Percentiles rank a stretch among this genome's conserved stretches.
These are phyloP conservation scores for Hygrophorus pudorinus DNA, from an alignment of 768 basidiomycete genomes.

Conservation along the genomic window DNA sequence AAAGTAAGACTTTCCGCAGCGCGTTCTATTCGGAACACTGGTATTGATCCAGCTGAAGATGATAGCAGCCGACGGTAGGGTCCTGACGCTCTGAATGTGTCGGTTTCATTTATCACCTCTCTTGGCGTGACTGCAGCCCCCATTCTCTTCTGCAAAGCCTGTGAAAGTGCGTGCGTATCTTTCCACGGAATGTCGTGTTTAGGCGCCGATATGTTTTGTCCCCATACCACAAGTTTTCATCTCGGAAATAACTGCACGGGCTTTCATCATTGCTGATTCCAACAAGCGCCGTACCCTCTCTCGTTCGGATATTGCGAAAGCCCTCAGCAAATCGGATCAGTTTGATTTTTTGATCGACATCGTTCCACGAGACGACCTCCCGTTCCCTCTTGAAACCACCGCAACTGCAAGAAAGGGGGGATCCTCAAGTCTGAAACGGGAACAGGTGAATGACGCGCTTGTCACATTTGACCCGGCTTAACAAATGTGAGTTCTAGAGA, in stretches of 20 bases:
- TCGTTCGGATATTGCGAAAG: slow-evolving; percentile 88
- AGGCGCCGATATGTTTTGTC: background rate
- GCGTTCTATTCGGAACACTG: slow-evolving; percentile 2
- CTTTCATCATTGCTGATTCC: slow-evolving; percentile 91
- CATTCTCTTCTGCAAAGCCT: slow-evolving; percentile 94
- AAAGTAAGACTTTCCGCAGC: slow-evolving; percentile 47
- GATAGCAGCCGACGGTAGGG: slow-evolving; percentile 91
- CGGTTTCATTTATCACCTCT: no score
- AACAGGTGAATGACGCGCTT: background rate
- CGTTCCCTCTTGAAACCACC: slow-evolving; percentile 25
- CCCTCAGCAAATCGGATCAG: slow-evolving; percentile 86
- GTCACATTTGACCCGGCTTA: no score
- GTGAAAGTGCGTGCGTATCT: slow-evolving; percentile 68
- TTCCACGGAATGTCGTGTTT: background rate
- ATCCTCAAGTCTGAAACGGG: no score
- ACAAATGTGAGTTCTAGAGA: no score
- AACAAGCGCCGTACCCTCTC: slow-evolving; percentile 95
- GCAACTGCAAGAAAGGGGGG: no score
- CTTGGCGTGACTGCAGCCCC: slow-evolving; percentile 76
- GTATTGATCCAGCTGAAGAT: slow-evolving; percentile 43
- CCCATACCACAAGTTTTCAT: slow-evolving; percentile 68
- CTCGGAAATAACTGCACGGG: slow-evolving; percentile 89
- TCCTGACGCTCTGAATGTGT: no score
- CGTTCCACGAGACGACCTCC: slow-evolving; percentile 73
- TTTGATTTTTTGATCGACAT: slow-evolving; percentile 98